These are phyloP conservation scores for Podila epigama DNA, from an alignment of 192 early-diverging fungal species.

Conservation along the genomic window DNA sequence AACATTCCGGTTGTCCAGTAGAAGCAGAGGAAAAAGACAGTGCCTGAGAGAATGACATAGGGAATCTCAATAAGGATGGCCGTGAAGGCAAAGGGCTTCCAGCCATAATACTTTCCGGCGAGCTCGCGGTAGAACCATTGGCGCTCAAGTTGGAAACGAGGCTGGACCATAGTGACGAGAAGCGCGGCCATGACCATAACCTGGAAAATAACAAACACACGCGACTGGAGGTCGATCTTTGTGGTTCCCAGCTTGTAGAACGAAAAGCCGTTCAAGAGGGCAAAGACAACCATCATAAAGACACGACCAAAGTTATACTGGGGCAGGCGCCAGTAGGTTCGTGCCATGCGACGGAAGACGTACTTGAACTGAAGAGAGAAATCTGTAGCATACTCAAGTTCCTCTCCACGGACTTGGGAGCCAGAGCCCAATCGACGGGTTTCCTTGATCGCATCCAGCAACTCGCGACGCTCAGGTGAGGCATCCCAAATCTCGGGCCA, in stretches of 20 bases:
- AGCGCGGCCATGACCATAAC: conserved; percentile 71
- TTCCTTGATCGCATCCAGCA: conserved; percentile 61
- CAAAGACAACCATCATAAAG: conserved; percentile 64
- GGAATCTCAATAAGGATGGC: conserved; percentile 75
- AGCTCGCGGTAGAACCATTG: conserved; percentile 72
- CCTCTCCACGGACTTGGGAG: conserved; percentile 9
- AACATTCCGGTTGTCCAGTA: conserved; percentile 81
- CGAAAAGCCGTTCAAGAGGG: conserved; percentile 76
- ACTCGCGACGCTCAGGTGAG: conserved; percentile 54
- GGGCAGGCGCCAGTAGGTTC: conserved; percentile 75
- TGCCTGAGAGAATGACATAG: conserved; percentile 66
- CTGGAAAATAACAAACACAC: conserved; percentile 76
- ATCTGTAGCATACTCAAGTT: conserved; percentile 55
- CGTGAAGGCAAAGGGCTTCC: conserved; percentile 68
- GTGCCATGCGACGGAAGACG: conserved; percentile 70
- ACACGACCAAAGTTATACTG: conserved; percentile 78
- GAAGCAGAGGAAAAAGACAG: conserved; percentile 73
- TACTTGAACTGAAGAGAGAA: conserved; percentile 58
- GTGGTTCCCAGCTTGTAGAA: conserved; percentile 70
- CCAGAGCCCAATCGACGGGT: conserved; percentile 40
- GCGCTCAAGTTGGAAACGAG: conserved; percentile 72
- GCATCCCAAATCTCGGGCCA: conserved; percentile 80
- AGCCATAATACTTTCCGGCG: conserved; percentile 72
- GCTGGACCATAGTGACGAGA: conserved; percentile 74
- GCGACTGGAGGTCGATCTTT: conserved; percentile 67